These are phyloP conservation scores for Diaporthe sp. DNA, from an alignment of 2,329 filamentous ascomycete species.

Conservation along the genomic window DNA sequence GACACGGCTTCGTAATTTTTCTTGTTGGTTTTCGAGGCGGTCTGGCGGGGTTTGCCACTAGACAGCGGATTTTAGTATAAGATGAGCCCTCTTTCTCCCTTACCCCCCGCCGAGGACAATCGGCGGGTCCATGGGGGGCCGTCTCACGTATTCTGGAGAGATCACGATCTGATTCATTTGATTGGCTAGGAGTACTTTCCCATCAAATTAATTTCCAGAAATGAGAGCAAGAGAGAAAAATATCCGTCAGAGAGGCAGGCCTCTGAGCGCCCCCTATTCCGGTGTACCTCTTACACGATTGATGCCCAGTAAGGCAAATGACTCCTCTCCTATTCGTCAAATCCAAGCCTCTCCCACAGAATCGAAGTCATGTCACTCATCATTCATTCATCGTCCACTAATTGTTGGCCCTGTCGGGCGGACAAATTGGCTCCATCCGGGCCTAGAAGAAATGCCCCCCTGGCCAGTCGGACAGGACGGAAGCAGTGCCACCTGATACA, in stretches of 20 bases:
- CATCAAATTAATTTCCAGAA: not conserved
- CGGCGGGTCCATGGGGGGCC: not conserved
- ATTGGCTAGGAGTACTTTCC: not conserved
- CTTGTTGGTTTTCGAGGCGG: not conserved
- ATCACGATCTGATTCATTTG: not conserved
- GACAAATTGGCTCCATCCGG: not conserved
- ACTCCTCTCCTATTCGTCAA: not conserved
- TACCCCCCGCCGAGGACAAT: not conserved
- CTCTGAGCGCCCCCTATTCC: not conserved
- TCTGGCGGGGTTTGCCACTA: conserved; percentile 5
- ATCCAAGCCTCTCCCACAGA: not conserved
- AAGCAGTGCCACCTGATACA: conserved; percentile 16
- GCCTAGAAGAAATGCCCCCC: not conserved
- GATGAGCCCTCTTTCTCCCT: not conserved
- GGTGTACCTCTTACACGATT: not conserved
- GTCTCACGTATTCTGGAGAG: conserved; percentile 11
- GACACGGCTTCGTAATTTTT: not conserved
- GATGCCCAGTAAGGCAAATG: not conserved
- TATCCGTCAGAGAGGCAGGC: not conserved
- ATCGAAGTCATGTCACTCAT: conserved; percentile 5
- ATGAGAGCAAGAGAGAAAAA: not conserved
- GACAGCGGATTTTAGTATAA: not conserved
- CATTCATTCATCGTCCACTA: conserved; percentile 8
- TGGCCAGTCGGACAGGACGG: not conserved
- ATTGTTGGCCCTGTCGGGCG: not conserved